Percentiles rank a stretch among this genome's conserved stretches.
These are phyloP conservation scores for Chlorophyllum brunneum DNA, from an alignment of 768 basidiomycete species.

Conservation along the genomic window DNA sequence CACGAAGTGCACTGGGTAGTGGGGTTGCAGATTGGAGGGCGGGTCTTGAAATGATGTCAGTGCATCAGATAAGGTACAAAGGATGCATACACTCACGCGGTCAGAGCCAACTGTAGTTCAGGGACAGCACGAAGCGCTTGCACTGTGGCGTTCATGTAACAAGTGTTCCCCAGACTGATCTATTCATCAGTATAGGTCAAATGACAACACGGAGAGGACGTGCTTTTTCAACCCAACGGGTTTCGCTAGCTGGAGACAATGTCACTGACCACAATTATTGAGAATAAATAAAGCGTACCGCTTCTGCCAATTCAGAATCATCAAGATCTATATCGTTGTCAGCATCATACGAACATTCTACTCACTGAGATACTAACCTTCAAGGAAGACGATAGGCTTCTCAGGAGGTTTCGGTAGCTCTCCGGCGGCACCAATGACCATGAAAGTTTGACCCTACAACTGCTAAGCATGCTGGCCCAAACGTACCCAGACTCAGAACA, in stretches of 20 bases:
- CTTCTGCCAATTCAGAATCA: slow-evolving; percentile 74
- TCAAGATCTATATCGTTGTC: slow-evolving; percentile 64
- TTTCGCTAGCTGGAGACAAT: slow-evolving; percentile 52
- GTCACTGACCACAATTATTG: slow-evolving; percentile 1
- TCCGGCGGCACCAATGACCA: slow-evolving; percentile 91
- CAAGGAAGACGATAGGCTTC: slow-evolving; percentile 77
- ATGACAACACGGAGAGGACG: slow-evolving; percentile 15
- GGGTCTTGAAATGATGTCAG: slow-evolving; percentile 21
- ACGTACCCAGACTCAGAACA: background rate
- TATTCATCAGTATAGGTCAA: background rate
- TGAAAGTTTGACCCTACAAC: slow-evolving; percentile 79
- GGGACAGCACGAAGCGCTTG: slow-evolving; percentile 94
- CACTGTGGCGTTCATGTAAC: slow-evolving; percentile 95
- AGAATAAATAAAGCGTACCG: slow-evolving; percentile 36
- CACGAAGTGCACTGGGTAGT: slow-evolving; percentile 52
- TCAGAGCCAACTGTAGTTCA: slow-evolving; percentile 75
- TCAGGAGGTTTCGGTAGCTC: slow-evolving; percentile 87
- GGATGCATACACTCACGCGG: slow-evolving; percentile 35
- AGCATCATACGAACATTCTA: background rate
- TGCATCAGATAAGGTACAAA: background rate
- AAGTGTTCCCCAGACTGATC: slow-evolving; percentile 82
- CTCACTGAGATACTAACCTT: slow-evolving; percentile 44
- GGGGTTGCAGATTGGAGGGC: slow-evolving; percentile 37
- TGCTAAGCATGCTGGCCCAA: background rate
- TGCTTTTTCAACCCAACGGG: slow-evolving; percentile 83